Evolutionary conservation across 2,329 filamentous ascomycete genomes (phyloP), one percentile per base, ranked within the genome.

Genomic region (Bipolaris bicolor): DNA sequence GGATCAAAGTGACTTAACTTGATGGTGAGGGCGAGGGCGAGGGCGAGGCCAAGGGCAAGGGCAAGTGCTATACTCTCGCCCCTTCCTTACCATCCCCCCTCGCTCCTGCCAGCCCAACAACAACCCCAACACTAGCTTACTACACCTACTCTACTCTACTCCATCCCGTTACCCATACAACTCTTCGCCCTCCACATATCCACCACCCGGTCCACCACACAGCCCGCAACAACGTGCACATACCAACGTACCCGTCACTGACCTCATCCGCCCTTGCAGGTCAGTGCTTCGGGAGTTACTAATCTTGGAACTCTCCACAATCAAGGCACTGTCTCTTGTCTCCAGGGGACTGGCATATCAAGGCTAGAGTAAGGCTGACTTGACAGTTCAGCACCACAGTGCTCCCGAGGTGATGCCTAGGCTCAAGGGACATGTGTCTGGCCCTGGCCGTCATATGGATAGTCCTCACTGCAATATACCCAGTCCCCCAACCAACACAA

Each of bases 361-460:
- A 34, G 20, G 44, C 49, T 48, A 43, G 31, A 49, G 49, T 44
- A 46, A 53, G 49, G 54, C 49, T 36, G 49, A 57, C 39, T 57
- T 22, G 20, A 26, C 36, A 29, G 22, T 36, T n/a, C 36, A 48
- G 33, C 20, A 34, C 20, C 29, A 36, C 13, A 20, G 33, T 46
- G 24, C 24, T 22, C 52, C 45, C 16, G 29, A 34, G 18, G 20
- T 49, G 15, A 41, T 48, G 31, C 26, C 29, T n/a, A 15, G 39
- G 13, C 7, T 16, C n/a, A 10, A 44, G 16, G 1, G 13, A 46
- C 33, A 16, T 16, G 6, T 36, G 20, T 43, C 45, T 43, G 7
- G 29, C 7, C 40, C n/a, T 36, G 31, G 41, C 45, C 20, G 20
- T n/a, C 37, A 22, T 24, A 36, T 20, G 29, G 13, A 22, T 49